These are phyloP conservation scores for Dipteronia sinensis DNA, from an alignment of 345 rosid species.

Conservation along the genomic window DNA sequence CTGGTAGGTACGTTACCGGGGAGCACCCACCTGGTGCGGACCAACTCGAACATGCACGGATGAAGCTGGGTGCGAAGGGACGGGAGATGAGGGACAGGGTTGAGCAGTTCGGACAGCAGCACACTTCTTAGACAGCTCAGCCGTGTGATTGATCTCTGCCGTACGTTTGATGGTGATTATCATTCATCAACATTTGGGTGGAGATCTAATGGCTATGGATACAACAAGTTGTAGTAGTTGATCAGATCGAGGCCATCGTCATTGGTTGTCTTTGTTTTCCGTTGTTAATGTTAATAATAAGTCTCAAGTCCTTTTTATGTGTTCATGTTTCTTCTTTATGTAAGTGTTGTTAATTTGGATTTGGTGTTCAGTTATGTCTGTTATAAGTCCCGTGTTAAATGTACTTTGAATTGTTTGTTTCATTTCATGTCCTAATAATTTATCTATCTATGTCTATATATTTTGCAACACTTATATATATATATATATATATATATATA, in stretches of 20 bases:
- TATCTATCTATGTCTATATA: no score
- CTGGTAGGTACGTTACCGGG: constrained; percentile 68
- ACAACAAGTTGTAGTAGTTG: background rate
- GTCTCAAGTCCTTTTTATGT: no score
- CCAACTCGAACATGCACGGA: constrained; percentile 63
- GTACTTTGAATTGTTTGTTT: no score
- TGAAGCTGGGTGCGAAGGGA: constrained; percentile 68
- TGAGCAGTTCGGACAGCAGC: constrained; percentile 57
- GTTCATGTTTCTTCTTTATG: background rate
- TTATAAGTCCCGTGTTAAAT: no score
- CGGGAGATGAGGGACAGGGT: constrained; percentile 78
- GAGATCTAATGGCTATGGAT: background rate
- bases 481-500: no score
- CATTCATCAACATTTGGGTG: background rate
- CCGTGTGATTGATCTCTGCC: background rate
- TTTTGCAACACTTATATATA: no score
- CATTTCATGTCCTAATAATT: no score
- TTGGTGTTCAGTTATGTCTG: no score
- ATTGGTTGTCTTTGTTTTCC: constrained; percentile 6
- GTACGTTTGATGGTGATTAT: background rate
- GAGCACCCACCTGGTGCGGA: constrained; percentile 68
- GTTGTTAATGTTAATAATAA: background rate
- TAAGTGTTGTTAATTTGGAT: background rate
- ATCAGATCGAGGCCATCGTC: no score
- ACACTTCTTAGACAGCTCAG: background rate